Evolutionary conservation across 2,329 filamentous ascomycete genomes (phyloP), one percentile per base, ranked within the genome.

Genomic region (Fusarium longipes): DNA sequence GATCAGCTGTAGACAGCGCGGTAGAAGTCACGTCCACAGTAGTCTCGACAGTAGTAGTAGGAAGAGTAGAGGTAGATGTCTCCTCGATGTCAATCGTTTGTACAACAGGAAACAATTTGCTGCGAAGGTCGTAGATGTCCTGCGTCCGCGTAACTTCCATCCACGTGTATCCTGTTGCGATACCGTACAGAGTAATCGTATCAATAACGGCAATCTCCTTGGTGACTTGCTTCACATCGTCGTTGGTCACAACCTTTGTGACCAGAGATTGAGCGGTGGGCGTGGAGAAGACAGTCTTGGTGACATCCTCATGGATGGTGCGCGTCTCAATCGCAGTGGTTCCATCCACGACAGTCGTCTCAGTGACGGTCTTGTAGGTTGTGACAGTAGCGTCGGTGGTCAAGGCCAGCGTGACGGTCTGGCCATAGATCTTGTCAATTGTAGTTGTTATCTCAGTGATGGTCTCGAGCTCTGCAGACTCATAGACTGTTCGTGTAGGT

Each of bases 11-110:
- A 2, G 58, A 62, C 1, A 60, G 25, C 8, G 54, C 58, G 3
- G 55, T 62, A 8, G 55, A 53, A 11, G 55, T 59, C 1, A 59
- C 55, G 5, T 59, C 47, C 3, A 59, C 47, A 1, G 58, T 62
- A 3, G 58, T 60, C 14, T 62, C 40, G 4, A 62, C 40, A 10
- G 58, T 60, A 3, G 47, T 54, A n/a, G 58, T 36, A 6, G 49
- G 44, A 3, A 59, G 42, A 29, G 24, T 47, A 9, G 55, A 52
- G 10, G 40, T 62, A 6, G 55, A 45, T 0, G 55, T 60, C 5
- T 43, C 45, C 1, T 24, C 40, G 12, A 53, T 15, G 7, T 53
- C 58, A 6, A 60, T 36, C 2, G 55, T 60, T 17, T 60, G 44
- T 2, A 43, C 45, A 7, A 45, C 40, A 1, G 39, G 27, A 14